Conservation (phyloP, 768 basidiomycete species). For the Termitomyces sp. region DNA sequence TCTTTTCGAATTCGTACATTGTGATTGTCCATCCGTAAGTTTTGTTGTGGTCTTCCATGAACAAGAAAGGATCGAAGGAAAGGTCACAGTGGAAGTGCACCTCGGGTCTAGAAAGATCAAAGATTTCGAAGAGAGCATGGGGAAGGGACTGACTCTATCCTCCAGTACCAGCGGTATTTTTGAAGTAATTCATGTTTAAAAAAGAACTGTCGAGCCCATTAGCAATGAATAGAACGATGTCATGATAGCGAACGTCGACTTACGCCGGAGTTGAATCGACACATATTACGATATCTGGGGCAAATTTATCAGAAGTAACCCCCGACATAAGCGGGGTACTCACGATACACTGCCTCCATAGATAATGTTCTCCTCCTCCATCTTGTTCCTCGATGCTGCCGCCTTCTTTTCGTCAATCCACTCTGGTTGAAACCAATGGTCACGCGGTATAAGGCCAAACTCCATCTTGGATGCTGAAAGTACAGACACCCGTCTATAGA, state of each 20-base stretch:
- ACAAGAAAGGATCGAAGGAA: slow-evolving; percentile 62
- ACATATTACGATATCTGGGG: slow-evolving; percentile 70
- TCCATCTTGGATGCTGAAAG: slow-evolving; percentile 25
- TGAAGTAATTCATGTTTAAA: slow-evolving; percentile 65
- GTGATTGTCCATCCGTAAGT: slow-evolving; percentile 76
- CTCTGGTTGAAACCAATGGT: slow-evolving; percentile 74
- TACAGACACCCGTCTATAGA: slow-evolving; percentile 18
- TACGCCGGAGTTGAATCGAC: slow-evolving; percentile 68
- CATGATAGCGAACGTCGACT: slow-evolving; percentile 20
- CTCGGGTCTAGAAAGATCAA: slow-evolving; percentile 45
- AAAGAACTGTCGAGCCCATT: slow-evolving; percentile 47
- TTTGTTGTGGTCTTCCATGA: slow-evolving; percentile 69
- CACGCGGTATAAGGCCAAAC: slow-evolving; percentile 62
- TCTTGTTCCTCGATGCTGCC: slow-evolving; percentile 45
- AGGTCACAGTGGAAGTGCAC: slow-evolving; percentile 76
- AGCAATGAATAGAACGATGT: background rate
- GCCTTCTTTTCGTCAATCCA: slow-evolving; percentile 76
- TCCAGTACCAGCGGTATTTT: slow-evolving; percentile 77
- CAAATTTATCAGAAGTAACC: slow-evolving; percentile 15
- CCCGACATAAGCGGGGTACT: background rate
- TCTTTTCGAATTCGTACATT: slow-evolving; percentile 70
- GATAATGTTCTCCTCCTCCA: slow-evolving; percentile 46
- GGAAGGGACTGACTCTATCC: slow-evolving; percentile 30
- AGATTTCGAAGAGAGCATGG: slow-evolving; percentile 16
- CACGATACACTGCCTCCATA: slow-evolving; percentile 37